Base-by-base conservation (phyloP, 73 alveolate genomes). In the Paramecium pentaurelia region DNA sequence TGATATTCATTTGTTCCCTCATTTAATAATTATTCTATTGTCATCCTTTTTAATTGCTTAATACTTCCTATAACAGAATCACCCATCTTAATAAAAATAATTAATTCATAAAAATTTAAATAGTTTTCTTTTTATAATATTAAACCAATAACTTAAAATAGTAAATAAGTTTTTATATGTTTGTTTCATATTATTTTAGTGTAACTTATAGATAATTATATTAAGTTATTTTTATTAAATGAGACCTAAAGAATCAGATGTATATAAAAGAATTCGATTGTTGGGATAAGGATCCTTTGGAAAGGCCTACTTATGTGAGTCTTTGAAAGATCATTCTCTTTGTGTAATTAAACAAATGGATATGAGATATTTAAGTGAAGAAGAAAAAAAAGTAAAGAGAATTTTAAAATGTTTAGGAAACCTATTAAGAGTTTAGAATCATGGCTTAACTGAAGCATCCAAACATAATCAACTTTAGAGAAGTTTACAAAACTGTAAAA, bases 401-500 rank as follows among this genome's bases (percentile, higher is more conserved):
- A 18, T 80, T 49, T 45, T 8, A 27, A 44, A 32, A 22, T n/a
- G n/a, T 4, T 44, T 40, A 44, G 71, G 91, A 93, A 27, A 95
- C 98, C 7, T 44, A 94, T 36, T 64, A 89, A 38, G 99, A 96
- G 75, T 97, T 93, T 22, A 93, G 93, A 47, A 80, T 96, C 28
- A 77, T 96, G 75, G 47, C 93, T 34, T 71, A 95, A 54, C 86
- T 96, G 34, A 54, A 92, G 27, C 99, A 98, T 93, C 99, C 98
- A 27, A 97, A 97, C 85, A 97, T 98, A 30, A 97, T 98, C 16
- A 95, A 93, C 27, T 98, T 95, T 88, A 96, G 95, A 86, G 97
- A 95, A n/a, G 94, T 96, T 45, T 97, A 95, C 44, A 93, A 93
- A 71, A 95, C 98, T 12, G 95, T 92, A 54, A 95, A 95, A 64